A percentile compares a stretch with the other conserved stretches of the same genome.
phyloP scores from a whole-genome alignment of 257 asterid genomes.

The Phtheirospermum japonicum region DNA sequence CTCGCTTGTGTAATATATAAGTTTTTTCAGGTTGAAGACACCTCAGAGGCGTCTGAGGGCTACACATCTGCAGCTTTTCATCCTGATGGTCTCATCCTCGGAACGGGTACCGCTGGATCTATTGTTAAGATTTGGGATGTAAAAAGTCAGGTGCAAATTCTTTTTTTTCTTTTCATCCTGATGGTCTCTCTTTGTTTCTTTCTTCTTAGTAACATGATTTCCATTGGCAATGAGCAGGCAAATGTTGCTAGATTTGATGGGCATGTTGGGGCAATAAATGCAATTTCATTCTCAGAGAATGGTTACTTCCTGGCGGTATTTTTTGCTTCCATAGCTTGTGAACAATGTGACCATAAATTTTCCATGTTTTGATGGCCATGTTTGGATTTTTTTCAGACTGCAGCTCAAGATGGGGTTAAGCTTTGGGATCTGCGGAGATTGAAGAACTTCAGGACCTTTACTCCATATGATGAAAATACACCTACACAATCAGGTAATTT shows the following conservation, averaged over 20 bases:
- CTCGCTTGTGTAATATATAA: conserved; percentile 20
- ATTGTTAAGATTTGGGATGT: conserved; percentile 97
- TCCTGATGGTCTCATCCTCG: conserved; percentile 98
- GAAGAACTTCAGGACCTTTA: conserved; percentile 73
- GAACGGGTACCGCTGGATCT: conserved; percentile 83
- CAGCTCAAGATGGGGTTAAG: conserved; percentile 97
- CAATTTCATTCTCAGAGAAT: conserved; percentile 94
- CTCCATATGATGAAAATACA: conserved; percentile 80
- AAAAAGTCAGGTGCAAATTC: conserved; percentile 74
- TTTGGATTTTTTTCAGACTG: conserved; percentile 60
- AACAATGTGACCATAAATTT: not conserved
- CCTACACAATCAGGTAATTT: conserved; percentile 79
- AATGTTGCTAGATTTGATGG: conserved; percentile 91
- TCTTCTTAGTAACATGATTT: not conserved
- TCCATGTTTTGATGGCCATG: conserved; percentile 20
- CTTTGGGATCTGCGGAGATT: conserved; percentile 96
- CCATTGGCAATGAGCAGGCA: conserved; percentile 38
- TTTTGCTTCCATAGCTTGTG: conserved; percentile 24
- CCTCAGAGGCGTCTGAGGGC: conserved; percentile 69
- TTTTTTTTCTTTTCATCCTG: not conserved
- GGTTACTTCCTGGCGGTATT: conserved; percentile 97
- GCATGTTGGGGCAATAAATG: conserved; percentile 78
- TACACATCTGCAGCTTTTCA: conserved; percentile 95
- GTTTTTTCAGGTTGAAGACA: conserved; percentile 68
- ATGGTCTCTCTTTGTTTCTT: not conserved